Base-by-base conservation (phyloP, 768 basidiomycete genomes). In the Termitomyces sp. region DNA sequence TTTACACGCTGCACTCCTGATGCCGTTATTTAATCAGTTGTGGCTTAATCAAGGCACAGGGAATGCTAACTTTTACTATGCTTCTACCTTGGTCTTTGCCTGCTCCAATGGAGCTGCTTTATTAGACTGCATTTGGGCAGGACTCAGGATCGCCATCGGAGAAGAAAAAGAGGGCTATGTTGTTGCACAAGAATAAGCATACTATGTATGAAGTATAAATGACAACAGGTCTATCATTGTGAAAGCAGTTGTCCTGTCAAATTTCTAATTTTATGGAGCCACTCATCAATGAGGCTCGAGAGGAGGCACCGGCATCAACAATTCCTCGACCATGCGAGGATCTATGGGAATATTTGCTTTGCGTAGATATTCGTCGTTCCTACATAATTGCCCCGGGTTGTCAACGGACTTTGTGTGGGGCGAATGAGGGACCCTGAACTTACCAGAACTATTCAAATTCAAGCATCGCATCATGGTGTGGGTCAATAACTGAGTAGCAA, bases 1-100 rank as follows among this genome's bases (percentile, higher is more conserved):
- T 65, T 76, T 92, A 5, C 94, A 97, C 68, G 87, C 96, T 2
- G 81, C 88, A 1, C 79, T 94, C 20, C 86, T 98, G 22, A 82
- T 98, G 60, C 96, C 96, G 0, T 80, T 97, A 35, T 96, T 98
- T 73, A 88, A 96, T 69, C 84, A 92, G 61, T 78, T 98, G 2
- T 99, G 97, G 96, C 83, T 98, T 7, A 80, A 79, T 9, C 90
- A 94, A 59, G 95, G 94, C 1, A 92, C 94, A 6, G 97, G 94
- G 2, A 98, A 99, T 69, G 95, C 96, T 50, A 98, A 98, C 73
- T 99, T 99, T 76, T 98, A 92, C 76, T 99, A 98, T 68, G 97
- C 97, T 0, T 88, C 90, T 4, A 98, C 95, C 2, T 79, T 98
- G 62, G 96, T 99, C 16, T 94, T 95, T 73, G 95, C 94, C 0